Conservation (phyloP, 441 rosid species). For the Pelargonium australe region DNA sequence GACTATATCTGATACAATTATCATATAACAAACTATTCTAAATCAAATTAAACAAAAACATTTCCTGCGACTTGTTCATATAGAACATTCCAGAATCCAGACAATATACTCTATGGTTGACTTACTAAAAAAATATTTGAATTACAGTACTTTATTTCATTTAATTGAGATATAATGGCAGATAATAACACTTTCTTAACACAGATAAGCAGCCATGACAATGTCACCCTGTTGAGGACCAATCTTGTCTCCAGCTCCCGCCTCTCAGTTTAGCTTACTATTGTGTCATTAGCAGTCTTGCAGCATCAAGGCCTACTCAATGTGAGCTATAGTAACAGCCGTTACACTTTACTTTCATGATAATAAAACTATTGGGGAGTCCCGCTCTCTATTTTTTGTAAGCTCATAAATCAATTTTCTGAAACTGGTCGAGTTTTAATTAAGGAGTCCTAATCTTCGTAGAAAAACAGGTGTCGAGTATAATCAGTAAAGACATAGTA, state of each 20-base stretch:
- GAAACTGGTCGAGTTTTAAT: neutral
- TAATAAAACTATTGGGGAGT: neutral
- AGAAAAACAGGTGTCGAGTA: neutral
- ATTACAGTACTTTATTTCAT: no score
- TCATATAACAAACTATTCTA: neutral
- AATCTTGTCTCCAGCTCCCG: neutral
- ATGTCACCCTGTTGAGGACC: neutral
- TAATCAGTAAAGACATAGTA: neutral
- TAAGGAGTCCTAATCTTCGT: neutral
- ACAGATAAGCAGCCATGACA: no score
- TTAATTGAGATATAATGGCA: no score
- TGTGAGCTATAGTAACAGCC: neutral
- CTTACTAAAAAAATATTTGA: no score
- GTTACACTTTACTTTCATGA: neutral
- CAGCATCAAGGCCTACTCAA: neutral
- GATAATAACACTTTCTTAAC: no score
- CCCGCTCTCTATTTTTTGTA: neutral
- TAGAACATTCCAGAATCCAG: neutral
- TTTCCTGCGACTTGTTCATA: neutral
- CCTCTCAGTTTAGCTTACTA: neutral
- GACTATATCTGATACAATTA: no score
- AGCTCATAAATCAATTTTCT: neutral
- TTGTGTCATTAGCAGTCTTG: neutral
- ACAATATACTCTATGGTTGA: neutral
- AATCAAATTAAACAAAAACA: neutral